These are phyloP conservation scores for Podaxis sp. DNA, from an alignment of 768 basidiomycete species.

Conservation along the genomic window DNA sequence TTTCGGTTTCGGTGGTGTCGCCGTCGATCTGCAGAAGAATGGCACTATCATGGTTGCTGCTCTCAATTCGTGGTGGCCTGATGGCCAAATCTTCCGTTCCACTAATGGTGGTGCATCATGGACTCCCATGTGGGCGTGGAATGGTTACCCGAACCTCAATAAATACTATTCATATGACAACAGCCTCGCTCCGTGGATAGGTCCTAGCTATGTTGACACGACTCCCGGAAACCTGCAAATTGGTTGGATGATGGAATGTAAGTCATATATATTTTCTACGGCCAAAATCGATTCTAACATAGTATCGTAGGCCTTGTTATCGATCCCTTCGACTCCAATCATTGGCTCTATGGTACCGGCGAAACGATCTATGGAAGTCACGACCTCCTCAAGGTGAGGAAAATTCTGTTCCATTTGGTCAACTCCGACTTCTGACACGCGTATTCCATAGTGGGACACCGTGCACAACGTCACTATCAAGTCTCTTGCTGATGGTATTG, in stretches of 20 bases:
- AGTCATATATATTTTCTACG: background rate
- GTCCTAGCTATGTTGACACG: slow-evolving; percentile 41
- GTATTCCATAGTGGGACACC: slow-evolving; percentile 48
- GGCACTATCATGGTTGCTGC: slow-evolving; percentile 69
- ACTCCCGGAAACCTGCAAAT: slow-evolving; percentile 44
- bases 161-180: slow-evolving; percentile 54
- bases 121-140: slow-evolving; percentile 57
- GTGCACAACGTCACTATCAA: slow-evolving; percentile 54
- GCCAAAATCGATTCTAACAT: background rate
- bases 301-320: slow-evolving; percentile 40
- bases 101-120: slow-evolving; percentile 55
- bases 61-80: slow-evolving; percentile 61
- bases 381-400: slow-evolving; percentile 39
- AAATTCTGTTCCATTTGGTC: background rate
- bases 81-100: slow-evolving; percentile 62
- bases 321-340: slow-evolving; percentile 64
- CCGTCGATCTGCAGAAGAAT: slow-evolving; percentile 55
- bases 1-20: slow-evolving; percentile 60
- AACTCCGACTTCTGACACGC: background rate
- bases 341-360: slow-evolving; percentile 71
- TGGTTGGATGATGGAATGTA: slow-evolving; percentile 72
- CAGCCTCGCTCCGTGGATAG: slow-evolving; percentile 56
- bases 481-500: slow-evolving; percentile 59
- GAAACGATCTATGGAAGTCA: slow-evolving; percentile 58
- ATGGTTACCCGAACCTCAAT: slow-evolving; percentile 38